phyloP scores from a whole-genome alignment of 441 rosid genomes.

The Biscutella laevigata region DNA sequence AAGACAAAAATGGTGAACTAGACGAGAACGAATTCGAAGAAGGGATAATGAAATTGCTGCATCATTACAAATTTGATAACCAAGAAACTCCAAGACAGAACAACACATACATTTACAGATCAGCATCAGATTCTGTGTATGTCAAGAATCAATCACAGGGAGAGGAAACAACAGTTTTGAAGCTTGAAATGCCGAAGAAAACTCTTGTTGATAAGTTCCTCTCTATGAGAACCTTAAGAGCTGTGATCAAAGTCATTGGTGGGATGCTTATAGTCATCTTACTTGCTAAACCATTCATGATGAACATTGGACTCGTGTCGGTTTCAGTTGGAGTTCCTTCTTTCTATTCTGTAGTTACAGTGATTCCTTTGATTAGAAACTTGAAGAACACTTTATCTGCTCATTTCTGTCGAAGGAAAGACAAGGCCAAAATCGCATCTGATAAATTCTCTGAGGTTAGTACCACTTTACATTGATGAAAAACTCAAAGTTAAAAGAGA shows the following conservation, averaged over 20 bases:
- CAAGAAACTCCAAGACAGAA: constrained; percentile 17
- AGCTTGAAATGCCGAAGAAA: constrained; percentile 26
- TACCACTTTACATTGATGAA: not conserved
- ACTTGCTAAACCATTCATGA: constrained; percentile 37
- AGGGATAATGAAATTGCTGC: constrained; percentile 23
- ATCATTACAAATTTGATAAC: constrained; percentile 25
- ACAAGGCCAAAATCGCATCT: constrained; percentile 36
- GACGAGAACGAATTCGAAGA: constrained; percentile 27
- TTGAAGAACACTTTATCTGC: constrained; percentile 36
- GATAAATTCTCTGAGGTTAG: constrained; percentile 44
- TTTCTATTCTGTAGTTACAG: constrained; percentile 39
- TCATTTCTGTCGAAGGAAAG: constrained; percentile 31
- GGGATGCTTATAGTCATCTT: constrained; percentile 35
- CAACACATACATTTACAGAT: constrained; percentile 23
- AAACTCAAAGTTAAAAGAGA: not conserved
- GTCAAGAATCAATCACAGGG: not conserved
- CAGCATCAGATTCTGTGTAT: constrained; percentile 20
- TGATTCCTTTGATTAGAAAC: constrained; percentile 47
- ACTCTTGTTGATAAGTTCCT: constrained; percentile 7
- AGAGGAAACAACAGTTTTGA: constrained; percentile 19
- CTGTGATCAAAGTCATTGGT: constrained; percentile 20
- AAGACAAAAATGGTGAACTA: constrained; percentile 25
- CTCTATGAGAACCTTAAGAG: constrained; percentile 22
- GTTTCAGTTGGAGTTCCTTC: constrained; percentile 35
- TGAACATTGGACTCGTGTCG: constrained; percentile 36